Evolutionary conservation across 352 stramenopile species (phyloP), one percentile per base, ranked within the genome.

Genomic region (Phytophthora pistaciae): DNA sequence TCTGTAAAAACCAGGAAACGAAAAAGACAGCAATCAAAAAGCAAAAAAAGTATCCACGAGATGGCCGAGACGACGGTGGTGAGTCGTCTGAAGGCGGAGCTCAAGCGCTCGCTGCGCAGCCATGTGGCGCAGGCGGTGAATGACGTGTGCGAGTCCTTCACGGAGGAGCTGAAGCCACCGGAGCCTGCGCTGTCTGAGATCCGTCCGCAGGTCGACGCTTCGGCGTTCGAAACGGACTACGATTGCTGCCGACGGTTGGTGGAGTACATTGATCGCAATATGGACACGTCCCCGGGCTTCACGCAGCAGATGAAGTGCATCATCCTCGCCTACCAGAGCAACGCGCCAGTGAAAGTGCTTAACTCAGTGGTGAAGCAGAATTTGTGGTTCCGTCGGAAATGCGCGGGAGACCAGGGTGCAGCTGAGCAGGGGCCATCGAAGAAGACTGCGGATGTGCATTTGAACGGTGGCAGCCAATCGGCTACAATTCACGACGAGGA

Each of bases 271-370:
- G 56, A 55, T 3, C 64, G 40, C 2, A 84, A 90, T 65, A 88
- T 91, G 82, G 68, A 69, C 44, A 91, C 81, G 36, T 86, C 81
- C 44, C 68, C 67, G 18, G 74, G 77, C 29, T 91, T 91, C 59
- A 63, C 60, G 16, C 63, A 84, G 65, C 81, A 91, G 59, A 91
- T 91, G 83, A 81, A 88, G 52, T 79, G 83, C 46, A 76, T 91
- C 42, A 88, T 91, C 42, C 74, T 88, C 20, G 81, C 81, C 7
- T 90, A 71, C 58, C 82, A 90, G 60, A 90, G 77, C 57, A 75
- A 76, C 33, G 74, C 81, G 13, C 72, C 79, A 0, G 61, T 80
- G 57, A 60, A 68, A 5, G 75, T 88, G 52, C 60, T 91, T 25
- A 65, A 72, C 42, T 73, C 77, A 10, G 75, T 91, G 8, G 81